Percentiles rank a stretch among this genome's conserved stretches.
phyloP scores from a whole-genome alignment of 768 basidiomycete species.

The Leccinum disarticulatum region DNA sequence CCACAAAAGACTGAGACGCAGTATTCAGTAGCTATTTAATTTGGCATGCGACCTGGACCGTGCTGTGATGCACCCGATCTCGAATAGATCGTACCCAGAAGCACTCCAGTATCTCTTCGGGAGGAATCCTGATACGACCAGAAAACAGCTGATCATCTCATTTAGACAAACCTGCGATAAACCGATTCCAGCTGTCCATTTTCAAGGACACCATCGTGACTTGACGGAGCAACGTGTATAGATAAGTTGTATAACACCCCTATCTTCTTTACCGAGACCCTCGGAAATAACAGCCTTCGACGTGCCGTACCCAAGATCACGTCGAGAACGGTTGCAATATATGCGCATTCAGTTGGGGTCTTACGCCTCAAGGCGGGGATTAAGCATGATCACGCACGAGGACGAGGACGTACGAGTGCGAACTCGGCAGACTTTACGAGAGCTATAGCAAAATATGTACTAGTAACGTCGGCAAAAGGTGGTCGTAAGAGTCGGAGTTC shows the following conservation, averaged over 20 bases:
- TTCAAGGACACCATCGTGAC: background rate
- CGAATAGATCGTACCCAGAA: background rate
- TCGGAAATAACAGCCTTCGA: slow-evolving; percentile 1
- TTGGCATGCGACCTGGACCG: background rate
- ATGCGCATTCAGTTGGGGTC: slow-evolving; percentile 46
- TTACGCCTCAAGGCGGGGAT: slow-evolving; percentile 38
- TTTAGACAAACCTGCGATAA: background rate
- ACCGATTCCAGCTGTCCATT: background rate
- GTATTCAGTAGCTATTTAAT: background rate
- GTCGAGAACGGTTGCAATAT: background rate
- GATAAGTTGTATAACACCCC: background rate
- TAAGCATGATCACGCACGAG: background rate
- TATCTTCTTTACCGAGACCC: slow-evolving; percentile 40
- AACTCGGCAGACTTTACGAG: background rate
- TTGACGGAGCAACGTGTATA: slow-evolving; percentile 46
- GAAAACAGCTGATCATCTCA: background rate
- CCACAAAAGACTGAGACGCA: slow-evolving; percentile 45
- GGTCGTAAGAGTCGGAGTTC: background rate
- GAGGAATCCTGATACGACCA: background rate
- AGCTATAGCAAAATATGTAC: background rate
- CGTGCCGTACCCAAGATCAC: background rate
- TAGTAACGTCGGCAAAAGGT: background rate
- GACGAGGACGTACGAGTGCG: background rate
- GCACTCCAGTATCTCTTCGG: background rate
- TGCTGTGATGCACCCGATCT: background rate